Evolutionary conservation across 2,329 filamentous ascomycete species (phyloP), one percentile per base, ranked within the genome.

Genomic region (Fusarium multiceps): DNA sequence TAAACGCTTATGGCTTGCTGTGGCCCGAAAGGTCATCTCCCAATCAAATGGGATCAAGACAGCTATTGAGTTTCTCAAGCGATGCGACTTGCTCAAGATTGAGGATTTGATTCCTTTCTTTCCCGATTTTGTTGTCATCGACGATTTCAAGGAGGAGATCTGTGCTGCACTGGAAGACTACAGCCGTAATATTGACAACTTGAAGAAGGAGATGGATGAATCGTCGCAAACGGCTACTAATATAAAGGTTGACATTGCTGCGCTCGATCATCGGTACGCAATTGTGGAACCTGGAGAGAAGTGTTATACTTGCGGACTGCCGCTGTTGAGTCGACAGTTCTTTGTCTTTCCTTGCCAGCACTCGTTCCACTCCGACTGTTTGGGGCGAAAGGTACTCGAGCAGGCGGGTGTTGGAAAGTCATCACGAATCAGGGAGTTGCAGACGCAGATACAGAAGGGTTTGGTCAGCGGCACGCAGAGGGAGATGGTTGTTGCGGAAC

Each of bases 321-420:
- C 96, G 12, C 82, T 99, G 56, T 85, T 99, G 18, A 94, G 92
- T 76, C 84, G 94, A 56, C 94, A 98, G 75, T 99, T 99, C 81
- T 99, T 98, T 74, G 96, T 99, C 20, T 99, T 99, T 72, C 96
- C 96, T 0, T 99, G 96, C 80, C 96, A 99, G 83, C 96, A 99
- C 80, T 93, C 94, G 6, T 99, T 99, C 77, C 96, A 99, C 80
- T 95, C 93, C 43, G 96, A 99, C 78, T 99, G 96, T 78, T 82
- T 99, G 50, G 95, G 93, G 0, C 90, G 89, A 74, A 92, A 92
- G 76, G 93, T 98, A 1, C 86, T 98, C 55, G 92, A 95, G 78
- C 90, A 93, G 70, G 90, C 91, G 3, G 93, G 93, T 0, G 84
- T 90, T 54, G 91, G 89, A 20, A 93, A 91, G 80, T 89, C 91